phyloP scores from a whole-genome alignment of 2,329 filamentous ascomycete genomes.

The Aspergillus clavatus region DNA sequence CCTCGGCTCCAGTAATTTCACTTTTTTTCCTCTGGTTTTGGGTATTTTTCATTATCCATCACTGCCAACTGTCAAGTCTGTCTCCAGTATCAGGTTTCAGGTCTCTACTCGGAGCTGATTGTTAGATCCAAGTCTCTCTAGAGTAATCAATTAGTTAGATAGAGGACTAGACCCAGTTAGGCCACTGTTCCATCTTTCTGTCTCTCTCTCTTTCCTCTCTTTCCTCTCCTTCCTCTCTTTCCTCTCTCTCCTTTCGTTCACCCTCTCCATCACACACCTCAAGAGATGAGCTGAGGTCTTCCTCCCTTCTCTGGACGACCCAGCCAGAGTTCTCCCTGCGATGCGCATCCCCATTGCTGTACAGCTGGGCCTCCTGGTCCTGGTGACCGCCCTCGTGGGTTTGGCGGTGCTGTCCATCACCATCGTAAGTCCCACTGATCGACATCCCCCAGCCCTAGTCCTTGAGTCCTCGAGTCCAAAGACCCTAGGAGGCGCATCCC shows the following conservation, averaged over 20 bases:
- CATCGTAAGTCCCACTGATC: slow-evolving; percentile 18
- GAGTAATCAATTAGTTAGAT: too few relatives aligned
- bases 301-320: not conserved
- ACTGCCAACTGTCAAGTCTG: too few relatives aligned
- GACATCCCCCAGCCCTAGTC: not conserved
- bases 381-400: slow-evolving; percentile 67
- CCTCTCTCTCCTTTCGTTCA: not conserved
- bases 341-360: slow-evolving; percentile 87
- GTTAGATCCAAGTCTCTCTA: too few relatives aligned
- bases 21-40: too few relatives aligned
- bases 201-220: not conserved
- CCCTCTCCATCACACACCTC: not conserved
- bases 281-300: not conserved
- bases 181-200: not conserved
- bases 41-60: too few relatives aligned
- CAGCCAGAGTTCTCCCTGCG: slow-evolving; percentile 6
- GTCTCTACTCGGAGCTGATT: too few relatives aligned
- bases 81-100: too few relatives aligned
- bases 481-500: too few relatives aligned
- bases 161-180: not conserved
- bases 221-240: not conserved
- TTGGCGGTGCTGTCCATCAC: slow-evolving; percentile 76
- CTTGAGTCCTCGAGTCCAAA: too few relatives aligned
- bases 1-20: too few relatives aligned
- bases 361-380: slow-evolving; percentile 76